A percentile compares a stretch with the other conserved stretches of the same genome.
These are phyloP conservation scores for Verruconis gallopava DNA, from an alignment of 2,329 filamentous ascomycete genomes.

Conservation along the genomic window DNA sequence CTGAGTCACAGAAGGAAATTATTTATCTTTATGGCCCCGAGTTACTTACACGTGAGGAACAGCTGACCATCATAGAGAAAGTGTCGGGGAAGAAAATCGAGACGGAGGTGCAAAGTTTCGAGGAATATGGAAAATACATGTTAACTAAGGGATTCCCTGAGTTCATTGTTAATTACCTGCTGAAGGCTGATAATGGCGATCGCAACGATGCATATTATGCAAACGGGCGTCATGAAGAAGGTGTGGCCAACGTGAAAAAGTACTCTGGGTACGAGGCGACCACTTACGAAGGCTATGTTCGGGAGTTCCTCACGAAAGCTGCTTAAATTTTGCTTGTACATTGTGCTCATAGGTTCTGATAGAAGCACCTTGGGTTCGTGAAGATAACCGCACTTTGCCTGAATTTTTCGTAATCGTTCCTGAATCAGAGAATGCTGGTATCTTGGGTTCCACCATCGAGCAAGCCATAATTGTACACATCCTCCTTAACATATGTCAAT, in stretches of 20 bases:
- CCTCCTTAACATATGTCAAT: too few relatives aligned
- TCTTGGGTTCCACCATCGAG: too few relatives aligned
- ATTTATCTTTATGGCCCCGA: neutral
- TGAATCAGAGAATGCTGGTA: too few relatives aligned
- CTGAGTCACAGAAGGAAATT: neutral
- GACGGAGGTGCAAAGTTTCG: neutral
- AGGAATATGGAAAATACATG: neutral
- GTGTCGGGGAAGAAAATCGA: neutral
- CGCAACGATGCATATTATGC: conserved; percentile 1
- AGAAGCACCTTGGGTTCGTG: too few relatives aligned
- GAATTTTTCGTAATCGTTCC: too few relatives aligned
- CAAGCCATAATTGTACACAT: too few relatives aligned
- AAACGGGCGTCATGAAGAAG: neutral
- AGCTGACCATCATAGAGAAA: neutral
- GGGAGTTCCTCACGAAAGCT: neutral
- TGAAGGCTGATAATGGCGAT: neutral
- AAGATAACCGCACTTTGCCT: too few relatives aligned
- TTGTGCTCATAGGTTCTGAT: too few relatives aligned
- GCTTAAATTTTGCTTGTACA: too few relatives aligned
- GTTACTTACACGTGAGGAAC: neutral
- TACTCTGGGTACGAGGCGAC: neutral
- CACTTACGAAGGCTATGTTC: neutral
- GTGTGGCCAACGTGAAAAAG: neutral
- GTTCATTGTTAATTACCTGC: neutral
- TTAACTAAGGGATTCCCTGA: neutral